Percentiles rank a stretch among this genome's conserved stretches.
Evolutionary conservation across 129 eudicot genomes (phyloP).

Genomic region (Flaveria sonorensis): DNA sequence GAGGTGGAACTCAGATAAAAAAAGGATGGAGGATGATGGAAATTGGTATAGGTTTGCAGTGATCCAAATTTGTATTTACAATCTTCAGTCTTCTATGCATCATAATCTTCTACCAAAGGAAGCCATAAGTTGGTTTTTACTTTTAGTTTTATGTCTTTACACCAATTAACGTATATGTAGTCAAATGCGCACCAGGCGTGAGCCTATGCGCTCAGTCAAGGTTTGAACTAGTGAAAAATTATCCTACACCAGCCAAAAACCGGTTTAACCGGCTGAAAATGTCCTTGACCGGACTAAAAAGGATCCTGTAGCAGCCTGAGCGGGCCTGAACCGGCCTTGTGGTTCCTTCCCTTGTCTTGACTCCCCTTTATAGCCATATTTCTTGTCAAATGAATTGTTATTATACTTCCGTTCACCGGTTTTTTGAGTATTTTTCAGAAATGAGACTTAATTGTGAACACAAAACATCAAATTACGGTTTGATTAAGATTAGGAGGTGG

Average conservation of each 20-base stretch:
- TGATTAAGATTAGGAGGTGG: slow-evolving; percentile 13
- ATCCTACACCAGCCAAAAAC: too few species aligned
- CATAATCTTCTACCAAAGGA: not conserved
- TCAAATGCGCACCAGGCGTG: too few species aligned
- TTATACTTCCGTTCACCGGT: not conserved
- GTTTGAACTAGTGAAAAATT: too few species aligned
- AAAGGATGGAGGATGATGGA: not conserved
- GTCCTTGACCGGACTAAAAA: too few species aligned
- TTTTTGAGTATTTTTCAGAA: not conserved
- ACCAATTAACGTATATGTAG: not conserved
- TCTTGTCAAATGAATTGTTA: not conserved
- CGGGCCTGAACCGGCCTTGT: too few species aligned
- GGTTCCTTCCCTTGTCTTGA: too few species aligned
- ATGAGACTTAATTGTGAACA: not conserved
- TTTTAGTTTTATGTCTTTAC: not conserved
- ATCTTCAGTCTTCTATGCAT: not conserved
- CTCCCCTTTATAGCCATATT: too few species aligned
- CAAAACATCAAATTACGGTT: not conserved
- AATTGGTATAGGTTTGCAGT: slow-evolving; percentile 5
- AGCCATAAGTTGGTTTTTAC: not conserved
- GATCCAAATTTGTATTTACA: slow-evolving; percentile 13
- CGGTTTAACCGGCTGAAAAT: too few species aligned
- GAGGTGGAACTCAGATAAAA: not conserved
- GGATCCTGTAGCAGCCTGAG: too few species aligned
- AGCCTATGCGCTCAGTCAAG: too few species aligned